Base-by-base conservation (phyloP, 208 protist genomes). In the Acanthamoeba healyi region DNA sequence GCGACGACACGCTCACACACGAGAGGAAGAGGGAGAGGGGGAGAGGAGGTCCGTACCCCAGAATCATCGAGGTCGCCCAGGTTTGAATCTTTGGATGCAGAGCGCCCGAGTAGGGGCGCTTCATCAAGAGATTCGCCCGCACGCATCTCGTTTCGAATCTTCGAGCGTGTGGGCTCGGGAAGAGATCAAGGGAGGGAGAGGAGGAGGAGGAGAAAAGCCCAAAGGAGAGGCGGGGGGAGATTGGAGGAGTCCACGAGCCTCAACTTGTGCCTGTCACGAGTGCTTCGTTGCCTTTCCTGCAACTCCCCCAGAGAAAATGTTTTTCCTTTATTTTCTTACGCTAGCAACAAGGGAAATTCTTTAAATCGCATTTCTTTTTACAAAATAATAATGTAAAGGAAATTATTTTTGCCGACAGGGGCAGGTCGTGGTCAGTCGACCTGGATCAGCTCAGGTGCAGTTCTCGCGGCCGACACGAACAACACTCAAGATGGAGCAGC, bases 121-220 rank as follows among this genome's bases (percentile, higher is more conserved):
- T 77, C 67, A 77, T 77, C 67, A 77, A 19, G 15, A n/a, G 67
- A 77, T 38, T 77, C 58, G 36, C n/a, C 14, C 6, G 58, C 58
- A 6, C 29, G 58, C 58, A 67, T 67, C n/a, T 63, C n/a, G 15
- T 24, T 67, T 36, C 58, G 22, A 67, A n/a, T 58, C 19, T 4
- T 4, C 12, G 44, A 15, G 44, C 12, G 44, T 49, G 12, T 4
- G 12, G 12, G 44, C 44, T 49, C 44, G 4, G 9, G 44, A 4
- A 49, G 12, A 49, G 44, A 49, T n/a, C n/a, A n/a, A n/a, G n/a
- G n/a, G n/a, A n/a, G n/a, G n/a, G 15, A 54, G 49, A 54, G 49
- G 49, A 54, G 49, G 10, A 54, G 15, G 49, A 54, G 49, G 49
- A 54, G n/a, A n/a, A n/a, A n/a, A n/a, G n/a, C n/a, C n/a, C n/a